Evolutionary conservation across 2,329 filamentous ascomycete genomes (phyloP).

Genomic region (Trichoderma sp.): DNA sequence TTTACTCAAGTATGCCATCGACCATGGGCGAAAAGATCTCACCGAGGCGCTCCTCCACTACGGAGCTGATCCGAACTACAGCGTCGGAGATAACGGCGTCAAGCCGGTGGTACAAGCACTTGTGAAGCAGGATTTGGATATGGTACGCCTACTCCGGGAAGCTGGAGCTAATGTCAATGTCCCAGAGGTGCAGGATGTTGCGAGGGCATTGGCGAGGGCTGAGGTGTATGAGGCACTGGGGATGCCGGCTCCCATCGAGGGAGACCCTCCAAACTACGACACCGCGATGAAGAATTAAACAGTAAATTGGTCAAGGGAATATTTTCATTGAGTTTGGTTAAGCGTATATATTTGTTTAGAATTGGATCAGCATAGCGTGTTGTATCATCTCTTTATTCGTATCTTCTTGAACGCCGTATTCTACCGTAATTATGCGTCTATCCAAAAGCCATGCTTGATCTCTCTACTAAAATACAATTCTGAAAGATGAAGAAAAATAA

Average conservation of each 20-base stretch:
- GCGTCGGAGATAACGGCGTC: conserved; percentile 30
- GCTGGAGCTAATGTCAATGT: conserved; percentile 29
- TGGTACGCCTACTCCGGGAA: conserved; percentile 30
- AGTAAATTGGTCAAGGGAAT: background rate
- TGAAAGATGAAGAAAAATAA: background rate
- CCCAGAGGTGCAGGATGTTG: conserved; percentile 27
- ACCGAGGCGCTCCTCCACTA: conserved; percentile 30
- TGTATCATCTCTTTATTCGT: background rate
- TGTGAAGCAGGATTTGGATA: conserved; percentile 27
- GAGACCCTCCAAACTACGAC: background rate
- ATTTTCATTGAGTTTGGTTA: background rate
- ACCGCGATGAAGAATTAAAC: background rate
- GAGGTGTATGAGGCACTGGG: conserved; percentile 30
- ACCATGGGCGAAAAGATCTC: conserved; percentile 25
- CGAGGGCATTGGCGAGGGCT: conserved; percentile 25
- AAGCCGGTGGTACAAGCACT: conserved; percentile 36
- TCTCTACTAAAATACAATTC: background rate
- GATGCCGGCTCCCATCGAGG: conserved; percentile 5
- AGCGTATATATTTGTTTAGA: background rate
- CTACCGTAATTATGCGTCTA: conserved; percentile 14
- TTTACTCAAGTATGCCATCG: conserved; percentile 32
- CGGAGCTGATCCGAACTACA: conserved; percentile 34
- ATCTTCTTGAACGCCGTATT: background rate
- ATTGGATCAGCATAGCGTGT: background rate
- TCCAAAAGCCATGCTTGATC: background rate